Evolutionary conservation across 345 rosid genomes (phyloP).

Genomic region (Conringia planisiliqua): DNA sequence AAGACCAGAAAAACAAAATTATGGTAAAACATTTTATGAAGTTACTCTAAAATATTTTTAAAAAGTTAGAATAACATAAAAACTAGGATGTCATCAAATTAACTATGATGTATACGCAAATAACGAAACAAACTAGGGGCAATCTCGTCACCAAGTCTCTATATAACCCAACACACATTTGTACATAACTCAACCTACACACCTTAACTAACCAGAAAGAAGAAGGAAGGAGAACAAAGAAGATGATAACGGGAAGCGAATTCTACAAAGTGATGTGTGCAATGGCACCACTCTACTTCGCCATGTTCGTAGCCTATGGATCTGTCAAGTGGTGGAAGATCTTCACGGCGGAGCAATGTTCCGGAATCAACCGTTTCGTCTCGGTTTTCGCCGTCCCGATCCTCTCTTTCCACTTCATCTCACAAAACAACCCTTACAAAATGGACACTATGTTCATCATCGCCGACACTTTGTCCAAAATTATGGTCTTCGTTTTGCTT

Average conservation of each 20-base stretch:
- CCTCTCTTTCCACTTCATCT: conserved; percentile 83
- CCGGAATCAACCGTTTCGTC: conserved; percentile 97
- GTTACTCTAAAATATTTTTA: not conserved
- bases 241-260: conserved; percentile 70
- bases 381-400: conserved; percentile 97
- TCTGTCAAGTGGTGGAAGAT: conserved; percentile 98
- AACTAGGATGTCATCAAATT: not conserved
- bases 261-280: conserved; percentile 98
- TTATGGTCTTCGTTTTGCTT: conserved; percentile 38
- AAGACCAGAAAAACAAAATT: not conserved
- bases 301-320: conserved; percentile 91
- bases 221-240: conserved; percentile 32
- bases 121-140: conserved; percentile 13
- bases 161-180: conserved; percentile 25
- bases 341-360: conserved; percentile 89
- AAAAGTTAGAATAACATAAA: not conserved
- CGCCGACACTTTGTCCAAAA: conserved; percentile 48
- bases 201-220: conserved; percentile 2
- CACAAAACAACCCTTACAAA: conserved; percentile 43
- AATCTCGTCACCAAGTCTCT: conserved; percentile 22
- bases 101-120: conserved; percentile 9
- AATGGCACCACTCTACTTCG: conserved; percentile 96
- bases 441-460: conserved; percentile 51
- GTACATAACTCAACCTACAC: conserved; percentile 13
- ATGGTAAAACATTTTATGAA: not conserved